Percentiles rank a stretch among this genome's conserved stretches.
Conservation (phyloP, 2,329 filamentous ascomycete species). For the Stachybotrys elegans region DNA sequence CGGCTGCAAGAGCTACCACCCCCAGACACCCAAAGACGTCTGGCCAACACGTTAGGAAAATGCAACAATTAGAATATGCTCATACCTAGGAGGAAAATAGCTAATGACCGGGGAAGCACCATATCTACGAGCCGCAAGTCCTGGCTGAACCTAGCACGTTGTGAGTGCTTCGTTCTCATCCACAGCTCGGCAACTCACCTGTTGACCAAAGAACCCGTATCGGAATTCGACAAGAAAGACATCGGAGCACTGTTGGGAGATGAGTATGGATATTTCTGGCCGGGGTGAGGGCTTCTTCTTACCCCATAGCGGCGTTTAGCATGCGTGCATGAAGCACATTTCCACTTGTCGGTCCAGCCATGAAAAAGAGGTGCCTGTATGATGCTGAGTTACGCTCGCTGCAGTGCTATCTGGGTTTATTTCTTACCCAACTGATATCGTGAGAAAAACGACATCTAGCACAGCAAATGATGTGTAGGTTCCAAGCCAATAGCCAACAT, state of each 20-base stretch:
- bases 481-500: slow-evolving; percentile 24
- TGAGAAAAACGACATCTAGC: slow-evolving; percentile 16
- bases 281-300: no score
- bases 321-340: slow-evolving; percentile 18
- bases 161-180: neutral
- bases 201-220: slow-evolving; percentile 21
- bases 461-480: slow-evolving; percentile 19
- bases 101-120: slow-evolving; percentile 24
- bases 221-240: slow-evolving; percentile 20
- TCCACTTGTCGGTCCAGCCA: slow-evolving; percentile 19
- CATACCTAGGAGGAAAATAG: slow-evolving; percentile 20
- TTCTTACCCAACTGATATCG: slow-evolving; percentile 20
- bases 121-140: slow-evolving; percentile 36
- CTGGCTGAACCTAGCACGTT: slow-evolving; percentile 30
- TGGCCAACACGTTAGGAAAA: slow-evolving; percentile 8
- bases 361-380: slow-evolving; percentile 16
- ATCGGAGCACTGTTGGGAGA: slow-evolving; percentile 15
- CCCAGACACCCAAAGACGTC: slow-evolving; percentile 30
- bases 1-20: slow-evolving; percentile 37
- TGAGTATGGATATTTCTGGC: neutral
- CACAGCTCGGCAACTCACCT: slow-evolving; percentile 9
- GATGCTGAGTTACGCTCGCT: slow-evolving; percentile 7
- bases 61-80: neutral
- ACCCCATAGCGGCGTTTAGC: slow-evolving; percentile 19
- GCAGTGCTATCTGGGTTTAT: rapidly evolving